phyloP scores from a whole-genome alignment of 345 rosid genomes.

The Eucalyptus camaldulensis region DNA sequence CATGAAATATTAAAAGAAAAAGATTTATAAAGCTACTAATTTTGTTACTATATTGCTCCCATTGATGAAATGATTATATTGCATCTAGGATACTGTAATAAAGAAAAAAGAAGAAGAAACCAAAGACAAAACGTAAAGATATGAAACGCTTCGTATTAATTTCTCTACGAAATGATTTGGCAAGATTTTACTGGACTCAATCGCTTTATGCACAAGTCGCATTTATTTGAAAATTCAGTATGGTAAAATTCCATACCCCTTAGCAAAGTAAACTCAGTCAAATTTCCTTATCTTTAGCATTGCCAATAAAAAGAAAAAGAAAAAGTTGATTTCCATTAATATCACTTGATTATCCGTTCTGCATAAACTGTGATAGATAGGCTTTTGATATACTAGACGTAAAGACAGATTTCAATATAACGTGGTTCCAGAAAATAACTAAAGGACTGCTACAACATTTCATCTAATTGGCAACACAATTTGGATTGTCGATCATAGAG shows the following conservation, averaged over 20 bases:
- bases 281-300: not conserved
- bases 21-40: not conserved
- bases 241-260: not conserved
- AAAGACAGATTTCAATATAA: not conserved
- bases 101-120: not conserved
- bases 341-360: not conserved
- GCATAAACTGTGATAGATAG: not conserved
- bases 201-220: not conserved
- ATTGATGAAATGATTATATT: not conserved
- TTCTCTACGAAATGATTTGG: not conserved
- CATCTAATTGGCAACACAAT: not conserved
- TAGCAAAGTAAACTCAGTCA: not conserved
- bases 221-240: not conserved
- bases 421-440: not conserved
- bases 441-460: not conserved
- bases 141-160: not conserved
- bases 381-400: not conserved
- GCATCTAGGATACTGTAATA: not conserved
- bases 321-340: not conserved
- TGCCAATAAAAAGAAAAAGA: not conserved
- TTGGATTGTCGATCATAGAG: not conserved
- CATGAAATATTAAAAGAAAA: not conserved
- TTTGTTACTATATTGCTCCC: not conserved
- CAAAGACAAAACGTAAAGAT: not conserved
- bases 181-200: not conserved